Evolutionary conservation across 768 basidiomycete species (phyloP), one percentile per base, ranked within the genome.

Genomic region (Boletellus ananas): DNA sequence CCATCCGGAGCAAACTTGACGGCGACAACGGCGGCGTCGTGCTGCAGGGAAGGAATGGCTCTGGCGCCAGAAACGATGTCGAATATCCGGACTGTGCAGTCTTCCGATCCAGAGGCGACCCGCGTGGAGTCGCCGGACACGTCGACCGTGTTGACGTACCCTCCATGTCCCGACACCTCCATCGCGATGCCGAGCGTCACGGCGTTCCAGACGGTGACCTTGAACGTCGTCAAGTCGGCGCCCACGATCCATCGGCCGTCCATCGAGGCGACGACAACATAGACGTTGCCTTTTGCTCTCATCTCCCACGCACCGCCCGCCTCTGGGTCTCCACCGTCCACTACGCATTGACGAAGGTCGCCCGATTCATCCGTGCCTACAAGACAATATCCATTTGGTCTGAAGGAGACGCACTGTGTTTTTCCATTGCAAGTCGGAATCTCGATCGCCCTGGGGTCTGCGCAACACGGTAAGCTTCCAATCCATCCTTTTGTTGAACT

Each of bases 1-100:
- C 38, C 38, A 17, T 34, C 13, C 10, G 46, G 46, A 16, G 46
- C 40, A 31, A 47, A 47, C 16, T 47, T 47, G 38, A 47, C 38
- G 9, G 38, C 29, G 5, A 34, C 6, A 1, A 47, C 31, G 2
- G 5, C 23, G 14, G 33, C 13, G 7, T 13, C 17, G 38, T 47
- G 46, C 17, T 40, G 18, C 1, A n/a, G 10, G 9, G 9, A 6
- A 18, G 17, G 12, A 3, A 33, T 1, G 16, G 34, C 38, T n/a
- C 14, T 8, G 2, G 33, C 17, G n/a, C 38, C 20, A n/a, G 38
- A n/a, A 14, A 20, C 10, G 38, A 23, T 21, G 14, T 20, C 21
- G 46, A 47, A 47, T 16, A 40, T 20, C 16, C 38, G 46, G n/a
- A 40, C 38, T 10, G 6, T 23, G 10, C 34, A 34, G 38, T 47